phyloP scores from a whole-genome alignment of 192 early-diverging fungal species.

The Entophlyctis luteolus region DNA sequence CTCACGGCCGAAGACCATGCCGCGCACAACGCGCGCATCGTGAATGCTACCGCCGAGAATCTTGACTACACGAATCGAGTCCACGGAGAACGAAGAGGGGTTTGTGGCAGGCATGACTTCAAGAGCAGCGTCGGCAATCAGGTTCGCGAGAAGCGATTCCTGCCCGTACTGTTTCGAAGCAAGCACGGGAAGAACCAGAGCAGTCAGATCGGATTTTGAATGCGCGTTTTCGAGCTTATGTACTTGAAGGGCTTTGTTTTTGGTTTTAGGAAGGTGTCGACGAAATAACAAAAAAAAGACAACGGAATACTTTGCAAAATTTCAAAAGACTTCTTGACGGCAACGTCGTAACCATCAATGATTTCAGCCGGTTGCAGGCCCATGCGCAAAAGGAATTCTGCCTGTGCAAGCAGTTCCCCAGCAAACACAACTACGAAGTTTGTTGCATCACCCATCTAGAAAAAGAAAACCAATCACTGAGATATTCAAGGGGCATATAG shows the following conservation, averaged over 20 bases:
- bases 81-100: constrained; percentile 85
- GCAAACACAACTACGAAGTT: constrained; percentile 94
- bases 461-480: too few species aligned
- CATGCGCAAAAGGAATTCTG: constrained; percentile 88
- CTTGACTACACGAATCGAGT: constrained; percentile 94
- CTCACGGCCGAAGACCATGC: constrained; percentile 95
- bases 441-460: constrained; percentile 86
- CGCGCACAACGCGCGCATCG: constrained; percentile 84
- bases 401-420: constrained; percentile 90
- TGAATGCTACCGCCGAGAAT: constrained; percentile 87
- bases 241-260: constrained; percentile 56
- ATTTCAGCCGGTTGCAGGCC: constrained; percentile 93
- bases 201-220: constrained; percentile 57
- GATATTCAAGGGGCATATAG: too few species aligned
- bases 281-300: not conserved
- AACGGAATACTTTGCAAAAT: constrained; percentile 68
- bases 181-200: constrained; percentile 75
- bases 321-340: constrained; percentile 73
- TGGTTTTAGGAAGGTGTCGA: not conserved
- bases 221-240: constrained; percentile 53
- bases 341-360: constrained; percentile 90
- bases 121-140: constrained; percentile 80
- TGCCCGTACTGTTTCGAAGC: constrained; percentile 94
- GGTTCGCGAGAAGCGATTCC: constrained; percentile 75
- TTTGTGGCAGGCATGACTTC: constrained; percentile 88